These are phyloP conservation scores for Umbelopsis vinacea DNA, from an alignment of 192 early-diverging fungal species.

Conservation along the genomic window DNA sequence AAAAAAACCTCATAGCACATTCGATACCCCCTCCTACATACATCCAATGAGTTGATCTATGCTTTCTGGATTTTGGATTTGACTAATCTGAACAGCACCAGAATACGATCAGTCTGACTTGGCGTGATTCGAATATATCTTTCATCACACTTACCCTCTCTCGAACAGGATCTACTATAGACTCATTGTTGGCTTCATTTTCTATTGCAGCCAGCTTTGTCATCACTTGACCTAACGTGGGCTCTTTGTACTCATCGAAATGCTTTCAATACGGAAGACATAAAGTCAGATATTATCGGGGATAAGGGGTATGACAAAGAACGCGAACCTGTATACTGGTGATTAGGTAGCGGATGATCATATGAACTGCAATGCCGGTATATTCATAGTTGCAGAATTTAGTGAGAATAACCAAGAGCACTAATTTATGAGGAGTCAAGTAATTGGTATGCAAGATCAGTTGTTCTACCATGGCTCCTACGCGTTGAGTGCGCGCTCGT, in stretches of 20 bases:
- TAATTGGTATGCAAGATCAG: slow-evolving; percentile 17
- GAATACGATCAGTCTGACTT: not conserved
- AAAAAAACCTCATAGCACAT: not conserved
- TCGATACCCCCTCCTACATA: not conserved
- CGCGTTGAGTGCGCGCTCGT: not conserved
- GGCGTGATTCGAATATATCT: not conserved
- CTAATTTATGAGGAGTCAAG: slow-evolving; percentile 8
- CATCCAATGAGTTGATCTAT: slow-evolving; percentile 22
- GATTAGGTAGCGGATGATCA: slow-evolving; percentile 9
- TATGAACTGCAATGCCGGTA: slow-evolving; percentile 15
- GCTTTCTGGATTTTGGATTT: slow-evolving; percentile 20
- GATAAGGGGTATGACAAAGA: not conserved
- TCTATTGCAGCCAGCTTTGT: slow-evolving; percentile 13
- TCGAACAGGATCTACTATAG: slow-evolving; percentile 10
- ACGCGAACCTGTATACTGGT: slow-evolving; percentile 5
- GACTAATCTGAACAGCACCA: not conserved
- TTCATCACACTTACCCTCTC: slow-evolving; percentile 9
- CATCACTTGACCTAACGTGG: slow-evolving; percentile 14
- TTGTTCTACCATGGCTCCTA: slow-evolving; percentile 10
- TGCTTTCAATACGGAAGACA: not conserved
- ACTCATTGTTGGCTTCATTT: slow-evolving; percentile 8
- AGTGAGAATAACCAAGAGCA: slow-evolving; percentile 12
- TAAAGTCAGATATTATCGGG: not conserved
- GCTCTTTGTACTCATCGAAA: slow-evolving; percentile 22
- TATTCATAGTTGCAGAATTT: slow-evolving; percentile 22